Evolutionary conservation across 306 rosid species (phyloP).

Genomic region (Quercus aquifolioides): DNA sequence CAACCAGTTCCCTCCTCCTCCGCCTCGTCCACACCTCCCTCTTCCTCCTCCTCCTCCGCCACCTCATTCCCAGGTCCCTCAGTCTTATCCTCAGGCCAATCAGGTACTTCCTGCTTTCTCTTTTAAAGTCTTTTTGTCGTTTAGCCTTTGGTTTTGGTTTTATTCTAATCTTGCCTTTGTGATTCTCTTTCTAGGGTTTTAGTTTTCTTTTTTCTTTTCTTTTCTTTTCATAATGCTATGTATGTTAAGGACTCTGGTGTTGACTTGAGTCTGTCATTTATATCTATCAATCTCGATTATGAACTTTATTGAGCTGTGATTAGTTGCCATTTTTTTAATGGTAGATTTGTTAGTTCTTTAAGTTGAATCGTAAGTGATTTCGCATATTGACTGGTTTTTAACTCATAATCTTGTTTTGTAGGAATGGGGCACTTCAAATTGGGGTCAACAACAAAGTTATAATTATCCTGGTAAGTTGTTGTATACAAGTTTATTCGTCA

Average conservation of each 20-base stretch:
- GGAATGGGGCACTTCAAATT: constrained; percentile 77
- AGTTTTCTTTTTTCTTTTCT: not conserved
- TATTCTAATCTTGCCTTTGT: not conserved
- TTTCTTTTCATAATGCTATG: not conserved
- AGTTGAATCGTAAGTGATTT: not conserved
- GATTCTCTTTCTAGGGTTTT: constrained; percentile 21
- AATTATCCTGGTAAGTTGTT: constrained; percentile 54
- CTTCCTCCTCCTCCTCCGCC: constrained; percentile 27
- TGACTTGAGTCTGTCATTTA: not conserved
- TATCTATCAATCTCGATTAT: not conserved
- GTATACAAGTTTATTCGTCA: not conserved
- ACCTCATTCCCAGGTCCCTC: constrained; percentile 60
- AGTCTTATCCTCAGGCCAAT: constrained; percentile 58
- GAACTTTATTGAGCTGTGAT: not conserved
- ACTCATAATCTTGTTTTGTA: constrained; percentile 14
- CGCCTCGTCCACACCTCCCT: constrained; percentile 42
- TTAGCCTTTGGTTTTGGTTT: not conserved
- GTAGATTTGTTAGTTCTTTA: not conserved
- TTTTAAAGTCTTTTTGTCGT: not conserved
- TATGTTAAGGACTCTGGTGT: too few species aligned
- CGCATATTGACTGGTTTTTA: not conserved
- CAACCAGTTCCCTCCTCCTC: constrained; percentile 50
- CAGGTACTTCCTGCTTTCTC: constrained; percentile 5
- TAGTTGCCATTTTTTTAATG: not conserved
- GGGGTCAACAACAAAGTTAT: constrained; percentile 64